Conservation (phyloP, 495 filamentous ascomycete genomes). For the Aspergillus avenaceus region DNA sequence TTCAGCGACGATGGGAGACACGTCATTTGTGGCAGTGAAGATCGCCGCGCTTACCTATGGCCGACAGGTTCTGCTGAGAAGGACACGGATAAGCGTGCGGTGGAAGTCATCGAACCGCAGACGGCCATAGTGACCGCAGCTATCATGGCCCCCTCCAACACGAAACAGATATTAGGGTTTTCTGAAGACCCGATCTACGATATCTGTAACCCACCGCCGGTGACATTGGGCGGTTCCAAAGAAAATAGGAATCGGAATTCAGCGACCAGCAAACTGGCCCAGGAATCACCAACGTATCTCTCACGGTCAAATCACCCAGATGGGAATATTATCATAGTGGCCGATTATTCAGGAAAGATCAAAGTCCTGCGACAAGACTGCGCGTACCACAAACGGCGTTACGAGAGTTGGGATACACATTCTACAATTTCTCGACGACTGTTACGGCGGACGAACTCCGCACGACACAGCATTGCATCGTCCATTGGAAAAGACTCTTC, state of each 20-base stretch:
- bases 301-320: conserved; percentile 69
- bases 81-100: conserved; percentile 70
- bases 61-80: conserved; percentile 58
- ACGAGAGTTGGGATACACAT: conserved; percentile 50
- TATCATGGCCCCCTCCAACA: conserved; percentile 74
- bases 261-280: conserved; percentile 51
- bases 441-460: conserved; percentile 64
- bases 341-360: conserved; percentile 82
- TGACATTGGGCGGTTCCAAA: conserved; percentile 64
- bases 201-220: conserved; percentile 90
- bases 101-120: conserved; percentile 88
- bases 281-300: conserved; percentile 66
- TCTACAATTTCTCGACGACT: conserved; percentile 76
- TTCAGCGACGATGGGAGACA: conserved; percentile 87
- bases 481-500: conserved; percentile 42
- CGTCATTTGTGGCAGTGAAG: conserved; percentile 92
- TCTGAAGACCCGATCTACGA: conserved; percentile 94
- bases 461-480: conserved; percentile 47
- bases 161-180: conserved; percentile 68
- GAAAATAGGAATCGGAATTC: conserved; percentile 23
- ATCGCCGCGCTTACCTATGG: conserved; percentile 88
- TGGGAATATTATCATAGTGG: conserved; percentile 90
- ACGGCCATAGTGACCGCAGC: conserved; percentile 83
- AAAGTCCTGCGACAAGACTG: conserved; percentile 96
- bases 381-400: conserved; percentile 59